Evolutionary conservation across 164 flowering plant genomes (phyloP), one percentile per base, ranked within the genome.

Genomic region (Santalum album): DNA sequence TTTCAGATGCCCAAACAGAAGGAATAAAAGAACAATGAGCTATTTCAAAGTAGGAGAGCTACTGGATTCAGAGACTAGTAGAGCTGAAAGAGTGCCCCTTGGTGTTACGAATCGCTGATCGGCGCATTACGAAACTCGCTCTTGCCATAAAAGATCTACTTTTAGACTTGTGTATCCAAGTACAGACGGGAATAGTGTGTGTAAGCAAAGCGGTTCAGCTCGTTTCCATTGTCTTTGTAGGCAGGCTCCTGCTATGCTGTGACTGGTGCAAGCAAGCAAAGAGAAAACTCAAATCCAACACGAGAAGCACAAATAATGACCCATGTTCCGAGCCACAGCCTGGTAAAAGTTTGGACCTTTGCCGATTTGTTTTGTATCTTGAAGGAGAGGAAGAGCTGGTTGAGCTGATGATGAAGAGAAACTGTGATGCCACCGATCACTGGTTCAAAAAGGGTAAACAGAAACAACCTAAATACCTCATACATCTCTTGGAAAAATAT

Each of bases 21-120:
- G 9, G 4, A 65, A 25, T 17, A 58, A 23, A 55, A 58, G 38
- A 22, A 65, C 53, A 7, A 53, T 36, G 16, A 26, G 48, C 16
- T 47, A 49, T 23, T 70, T 70, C 32, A 54, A 57, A 35, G 61
- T 77, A n/a, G 7, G 81, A 80, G 55, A 48, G 18, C 0, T 79
- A 72, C 62, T 74, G 94, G 88, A 59, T 57, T 15, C 55, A 72
- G 58, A 55, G 22, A 16, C 55, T 82, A 17, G 49, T 60, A 2
- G 76, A 70, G 55, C 53, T 69, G 70, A 77, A 70, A 67, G 75
- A 71, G 35, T 53, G 61, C 42, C 82, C 83, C 6, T 50, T 70
- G 16, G 27, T 32, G 17, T 19, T 69, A 16, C 26, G 29, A 32
- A 64, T 73, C 23, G 60, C 39, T 7, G 36, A 63, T 32, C 63